A percentile compares a stretch with the other conserved stretches of the same genome.
phyloP scores from a whole-genome alignment of 2,329 filamentous ascomycete genomes.

The Colletotrichum echinochloae region DNA sequence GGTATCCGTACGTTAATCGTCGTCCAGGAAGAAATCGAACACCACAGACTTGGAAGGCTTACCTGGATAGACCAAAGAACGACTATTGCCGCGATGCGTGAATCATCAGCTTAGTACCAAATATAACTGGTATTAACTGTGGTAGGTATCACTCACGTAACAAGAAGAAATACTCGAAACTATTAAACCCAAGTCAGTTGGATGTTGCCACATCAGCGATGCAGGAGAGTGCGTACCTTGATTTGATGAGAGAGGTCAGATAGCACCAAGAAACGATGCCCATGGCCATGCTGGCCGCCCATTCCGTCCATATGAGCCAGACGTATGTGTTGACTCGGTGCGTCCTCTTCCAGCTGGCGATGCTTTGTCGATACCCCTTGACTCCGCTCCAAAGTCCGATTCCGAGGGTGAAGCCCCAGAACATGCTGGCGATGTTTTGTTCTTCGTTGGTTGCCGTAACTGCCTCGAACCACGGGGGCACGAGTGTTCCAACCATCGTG shows the following conservation, averaged over 20 bases:
- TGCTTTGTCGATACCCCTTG: constrained; percentile 52
- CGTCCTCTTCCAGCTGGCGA: constrained; percentile 48
- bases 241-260: constrained; percentile 47
- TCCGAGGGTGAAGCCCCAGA: constrained; percentile 53
- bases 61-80: constrained; percentile 30
- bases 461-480: constrained; percentile 35
- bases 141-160: constrained; percentile 14
- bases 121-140: no score
- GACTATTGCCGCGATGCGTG: not conserved
- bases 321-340: constrained; percentile 52
- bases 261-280: constrained; percentile 53
- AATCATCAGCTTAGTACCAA: no score
- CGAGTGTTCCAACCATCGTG: constrained; percentile 32
- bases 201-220: no score
- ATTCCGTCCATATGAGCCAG: constrained; percentile 55
- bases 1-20: constrained; percentile 32
- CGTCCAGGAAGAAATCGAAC: no score
- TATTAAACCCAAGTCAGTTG: not conserved
- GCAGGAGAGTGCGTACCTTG: constrained; percentile 44
- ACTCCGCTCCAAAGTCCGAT: constrained; percentile 51
- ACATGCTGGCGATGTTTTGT: constrained; percentile 51
- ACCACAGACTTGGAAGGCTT: not conserved
- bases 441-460: constrained; percentile 44
- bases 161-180: constrained; percentile 36
- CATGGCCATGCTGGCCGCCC: constrained; percentile 50